phyloP scores from a whole-genome alignment of 495 filamentous ascomycete species.

The Immersiella caudata region DNA sequence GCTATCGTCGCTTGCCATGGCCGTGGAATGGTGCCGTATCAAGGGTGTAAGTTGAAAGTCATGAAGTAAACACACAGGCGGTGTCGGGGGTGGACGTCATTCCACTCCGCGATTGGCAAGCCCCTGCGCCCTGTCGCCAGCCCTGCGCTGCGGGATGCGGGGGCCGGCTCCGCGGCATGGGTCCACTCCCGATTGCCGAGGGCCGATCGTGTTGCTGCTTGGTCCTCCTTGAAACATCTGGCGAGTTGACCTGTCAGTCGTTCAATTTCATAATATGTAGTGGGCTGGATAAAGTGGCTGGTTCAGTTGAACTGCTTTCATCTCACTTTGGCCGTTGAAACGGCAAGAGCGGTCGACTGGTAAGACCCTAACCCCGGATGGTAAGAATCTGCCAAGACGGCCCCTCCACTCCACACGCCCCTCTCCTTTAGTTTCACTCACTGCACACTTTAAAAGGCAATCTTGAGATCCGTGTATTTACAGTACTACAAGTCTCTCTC shows the following conservation, averaged over 20 bases:
- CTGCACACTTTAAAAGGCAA: not conserved
- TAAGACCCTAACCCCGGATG: slow-evolving; percentile 12
- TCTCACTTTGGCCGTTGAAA: not conserved
- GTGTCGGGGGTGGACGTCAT: slow-evolving; percentile 2
- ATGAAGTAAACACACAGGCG: not conserved
- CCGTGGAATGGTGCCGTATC: not conserved
- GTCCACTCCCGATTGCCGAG: not conserved
- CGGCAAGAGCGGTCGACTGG: not conserved
- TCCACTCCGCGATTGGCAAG: not conserved
- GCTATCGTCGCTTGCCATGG: slow-evolving; percentile 14
- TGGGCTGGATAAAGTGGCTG: not conserved
- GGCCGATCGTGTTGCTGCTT: not conserved
- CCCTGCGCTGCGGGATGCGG: not conserved
- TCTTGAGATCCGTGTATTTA: not conserved
- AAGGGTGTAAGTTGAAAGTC: not conserved
- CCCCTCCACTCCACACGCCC: slow-evolving; percentile 1
- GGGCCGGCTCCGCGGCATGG: not conserved
- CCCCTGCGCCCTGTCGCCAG: not conserved
- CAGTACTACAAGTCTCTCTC: not conserved
- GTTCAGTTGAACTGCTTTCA: no score
- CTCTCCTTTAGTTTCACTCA: not conserved
- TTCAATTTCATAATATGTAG: not conserved
- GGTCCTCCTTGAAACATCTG: not conserved
- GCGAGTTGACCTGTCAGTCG: not conserved
- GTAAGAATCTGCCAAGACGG: not conserved